A percentile compares a stretch with the other conserved stretches of the same genome.
Conservation (phyloP, 202 grass and related monocot genomes). For the Carex arenaria region DNA sequence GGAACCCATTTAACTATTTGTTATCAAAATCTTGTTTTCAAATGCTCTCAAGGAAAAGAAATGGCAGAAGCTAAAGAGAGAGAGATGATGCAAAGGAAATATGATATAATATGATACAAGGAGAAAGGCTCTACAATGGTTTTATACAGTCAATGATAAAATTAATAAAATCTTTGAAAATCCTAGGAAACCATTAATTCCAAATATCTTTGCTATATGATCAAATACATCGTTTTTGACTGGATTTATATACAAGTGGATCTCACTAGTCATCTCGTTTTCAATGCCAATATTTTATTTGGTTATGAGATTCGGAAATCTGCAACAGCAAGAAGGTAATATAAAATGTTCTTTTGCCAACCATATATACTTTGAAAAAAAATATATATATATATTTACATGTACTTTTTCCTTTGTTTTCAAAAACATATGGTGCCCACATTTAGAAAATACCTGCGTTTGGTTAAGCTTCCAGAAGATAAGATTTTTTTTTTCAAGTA, state of each 20-base stretch:
- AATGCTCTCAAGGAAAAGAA: background rate
- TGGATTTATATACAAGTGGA: slow-evolving; percentile 14
- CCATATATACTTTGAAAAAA: background rate
- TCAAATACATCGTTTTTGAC: background rate
- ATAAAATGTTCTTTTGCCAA: background rate
- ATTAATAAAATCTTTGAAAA: background rate
- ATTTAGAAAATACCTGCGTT: background rate
- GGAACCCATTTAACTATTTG: slow-evolving; percentile 14
- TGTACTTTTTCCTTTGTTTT: background rate
- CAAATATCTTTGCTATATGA: slow-evolving; percentile 6
- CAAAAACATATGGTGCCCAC: background rate
- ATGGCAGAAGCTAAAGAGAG: slow-evolving; percentile 20
- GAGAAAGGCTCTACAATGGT: background rate
- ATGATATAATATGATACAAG: background rate
- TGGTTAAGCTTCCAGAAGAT: slow-evolving; percentile 4
- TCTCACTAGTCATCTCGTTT: slow-evolving; percentile 18
- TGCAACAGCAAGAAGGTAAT: slow-evolving; percentile 17
- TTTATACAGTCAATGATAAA: slow-evolving; percentile 5
- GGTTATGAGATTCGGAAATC: slow-evolving; percentile 24
- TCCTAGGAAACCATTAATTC: slow-evolving; percentile 7
- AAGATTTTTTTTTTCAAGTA: background rate
- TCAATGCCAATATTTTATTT: slow-evolving; percentile 23
- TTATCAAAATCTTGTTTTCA: background rate
- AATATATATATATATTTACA: background rate
- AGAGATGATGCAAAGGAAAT: slow-evolving; percentile 16